Evolutionary conservation across 352 stramenopile genomes (phyloP).

Genomic region (Globisporangium orthogonon): DNA sequence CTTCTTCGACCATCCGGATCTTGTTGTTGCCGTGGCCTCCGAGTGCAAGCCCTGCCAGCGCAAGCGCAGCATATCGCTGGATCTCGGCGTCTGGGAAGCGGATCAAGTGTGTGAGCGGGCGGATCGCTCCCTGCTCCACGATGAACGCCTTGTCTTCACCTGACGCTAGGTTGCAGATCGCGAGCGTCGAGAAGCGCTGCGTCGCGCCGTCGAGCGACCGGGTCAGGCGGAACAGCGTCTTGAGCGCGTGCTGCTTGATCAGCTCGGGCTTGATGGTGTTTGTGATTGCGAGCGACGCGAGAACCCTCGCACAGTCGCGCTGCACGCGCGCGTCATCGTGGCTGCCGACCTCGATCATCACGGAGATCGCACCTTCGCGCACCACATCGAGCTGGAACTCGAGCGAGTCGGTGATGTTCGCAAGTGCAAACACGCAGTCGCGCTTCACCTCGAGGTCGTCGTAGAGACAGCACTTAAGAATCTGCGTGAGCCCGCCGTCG

Average conservation of each 20-base stretch:
- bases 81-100: slow-evolving; percentile 95
- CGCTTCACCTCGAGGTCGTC: slow-evolving; percentile 89
- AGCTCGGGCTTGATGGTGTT: slow-evolving; percentile 81
- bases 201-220: slow-evolving; percentile 90
- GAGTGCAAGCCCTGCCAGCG: slow-evolving; percentile 89
- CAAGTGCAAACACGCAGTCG: slow-evolving; percentile 92
- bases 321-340: slow-evolving; percentile 90
- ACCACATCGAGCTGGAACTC: slow-evolving; percentile 89
- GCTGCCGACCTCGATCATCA: slow-evolving; percentile 62
- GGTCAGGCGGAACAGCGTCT: slow-evolving; percentile 91
- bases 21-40: slow-evolving; percentile 93
- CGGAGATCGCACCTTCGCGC: slow-evolving; percentile 76
- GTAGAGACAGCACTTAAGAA: slow-evolving; percentile 88
- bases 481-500: slow-evolving; percentile 85
- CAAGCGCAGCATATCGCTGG: slow-evolving; percentile 91
- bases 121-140: slow-evolving; percentile 88
- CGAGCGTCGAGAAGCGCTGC: slow-evolving; percentile 93
- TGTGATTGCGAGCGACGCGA: slow-evolving; percentile 89
- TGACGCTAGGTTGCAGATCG: slow-evolving; percentile 90
- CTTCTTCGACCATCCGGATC: slow-evolving; percentile 89
- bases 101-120: slow-evolving; percentile 92
- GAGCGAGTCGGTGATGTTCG: slow-evolving; percentile 89
- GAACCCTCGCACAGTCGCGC: slow-evolving; percentile 87
- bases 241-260: slow-evolving; percentile 73
- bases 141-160: slow-evolving; percentile 86